Evolutionary conservation across 1,284 basidiomycete genomes (phyloP).

Genomic region (Puccinia sorghi): DNA sequence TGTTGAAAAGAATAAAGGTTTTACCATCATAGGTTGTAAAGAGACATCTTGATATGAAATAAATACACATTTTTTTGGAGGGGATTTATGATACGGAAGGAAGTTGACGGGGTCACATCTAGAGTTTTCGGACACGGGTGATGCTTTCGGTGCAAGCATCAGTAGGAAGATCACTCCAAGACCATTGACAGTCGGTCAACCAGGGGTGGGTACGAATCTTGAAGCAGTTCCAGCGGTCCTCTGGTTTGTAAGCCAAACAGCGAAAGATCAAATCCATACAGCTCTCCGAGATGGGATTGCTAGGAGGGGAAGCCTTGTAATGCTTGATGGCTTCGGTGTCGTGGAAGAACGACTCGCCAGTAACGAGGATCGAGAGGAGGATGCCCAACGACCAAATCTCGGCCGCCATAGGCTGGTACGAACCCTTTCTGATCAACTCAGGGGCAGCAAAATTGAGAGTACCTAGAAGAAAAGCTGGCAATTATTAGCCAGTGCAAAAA

Average conservation of each 20-base stretch:
- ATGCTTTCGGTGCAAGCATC: conserved; percentile 28
- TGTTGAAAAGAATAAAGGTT: background rate
- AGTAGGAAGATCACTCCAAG: conserved; percentile 33
- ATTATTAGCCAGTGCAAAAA: background rate
- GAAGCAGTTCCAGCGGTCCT: conserved; percentile 48
- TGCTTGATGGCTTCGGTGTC: conserved; percentile 40
- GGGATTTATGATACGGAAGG: no score
- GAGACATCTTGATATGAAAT: background rate
- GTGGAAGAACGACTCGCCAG: conserved; percentile 45
- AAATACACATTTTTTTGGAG: conserved; percentile 5
- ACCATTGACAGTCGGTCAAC: conserved; percentile 35
- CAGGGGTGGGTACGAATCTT: conserved; percentile 44
- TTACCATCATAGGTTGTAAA: background rate
- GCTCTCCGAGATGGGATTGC: conserved; percentile 4
- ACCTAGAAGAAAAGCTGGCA: conserved; percentile 53
- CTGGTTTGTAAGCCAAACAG: conserved; percentile 42
- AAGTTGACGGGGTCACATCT: background rate
- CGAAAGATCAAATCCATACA: conserved; percentile 45
- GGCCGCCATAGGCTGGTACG: conserved; percentile 56
- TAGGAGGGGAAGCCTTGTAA: conserved; percentile 34
- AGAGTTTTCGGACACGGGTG: conserved; percentile 18
- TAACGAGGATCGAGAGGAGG: conserved; percentile 56
- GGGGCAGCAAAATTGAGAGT: conserved; percentile 57
- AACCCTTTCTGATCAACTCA: conserved; percentile 56
- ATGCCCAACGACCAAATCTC: conserved; percentile 58